phyloP scores from a whole-genome alignment of 352 stramenopile species.

The Phytophthora rubi region DNA sequence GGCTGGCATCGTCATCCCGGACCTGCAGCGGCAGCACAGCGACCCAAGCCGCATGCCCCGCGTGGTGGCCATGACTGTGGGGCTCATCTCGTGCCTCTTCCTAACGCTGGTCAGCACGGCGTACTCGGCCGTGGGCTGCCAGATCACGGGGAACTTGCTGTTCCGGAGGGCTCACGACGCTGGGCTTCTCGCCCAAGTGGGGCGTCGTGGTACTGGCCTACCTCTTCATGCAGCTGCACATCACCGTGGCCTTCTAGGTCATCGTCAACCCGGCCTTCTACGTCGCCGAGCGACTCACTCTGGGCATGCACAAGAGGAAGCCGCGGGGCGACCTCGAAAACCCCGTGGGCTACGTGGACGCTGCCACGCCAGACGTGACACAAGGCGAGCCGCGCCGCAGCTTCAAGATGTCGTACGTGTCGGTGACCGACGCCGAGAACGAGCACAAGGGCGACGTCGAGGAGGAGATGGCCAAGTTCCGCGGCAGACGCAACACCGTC shows the following conservation, averaged over 20 bases:
- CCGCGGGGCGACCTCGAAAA: conserved; percentile 13
- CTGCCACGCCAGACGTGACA: conserved; percentile 18
- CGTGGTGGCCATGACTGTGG: conserved; percentile 7
- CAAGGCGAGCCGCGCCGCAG: conserved; percentile 18
- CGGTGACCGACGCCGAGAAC: conserved; percentile 28
- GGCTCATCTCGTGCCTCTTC: conserved; percentile 40
- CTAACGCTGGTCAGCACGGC: conserved; percentile 33
- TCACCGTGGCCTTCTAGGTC: conserved; percentile 27
- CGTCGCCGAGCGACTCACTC: conserved; percentile 19
- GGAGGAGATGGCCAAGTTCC: conserved; percentile 31
- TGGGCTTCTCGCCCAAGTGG: conserved; percentile 39
- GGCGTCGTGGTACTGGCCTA: conserved; percentile 12
- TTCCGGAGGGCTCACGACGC: conserved; percentile 43
- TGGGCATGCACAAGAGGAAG: conserved; percentile 30
- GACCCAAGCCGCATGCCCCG: conserved; percentile 12
- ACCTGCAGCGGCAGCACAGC: conserved; percentile 12
- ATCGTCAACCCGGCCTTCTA: conserved; percentile 31
- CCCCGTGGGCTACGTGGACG: conserved; percentile 21
- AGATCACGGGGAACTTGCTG: conserved; percentile 57
- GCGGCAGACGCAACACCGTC: conserved; percentile 21
- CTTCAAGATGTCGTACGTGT: conserved; percentile 35
- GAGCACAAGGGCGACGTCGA: conserved; percentile 27
- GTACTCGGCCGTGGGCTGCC: conserved; percentile 52
- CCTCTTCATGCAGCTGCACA: conserved; percentile 22
- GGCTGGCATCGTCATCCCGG: conserved; percentile 10